Evolutionary conservation across 2,329 filamentous ascomycete genomes (phyloP).

Genomic region (Apiospora phragmitis): DNA sequence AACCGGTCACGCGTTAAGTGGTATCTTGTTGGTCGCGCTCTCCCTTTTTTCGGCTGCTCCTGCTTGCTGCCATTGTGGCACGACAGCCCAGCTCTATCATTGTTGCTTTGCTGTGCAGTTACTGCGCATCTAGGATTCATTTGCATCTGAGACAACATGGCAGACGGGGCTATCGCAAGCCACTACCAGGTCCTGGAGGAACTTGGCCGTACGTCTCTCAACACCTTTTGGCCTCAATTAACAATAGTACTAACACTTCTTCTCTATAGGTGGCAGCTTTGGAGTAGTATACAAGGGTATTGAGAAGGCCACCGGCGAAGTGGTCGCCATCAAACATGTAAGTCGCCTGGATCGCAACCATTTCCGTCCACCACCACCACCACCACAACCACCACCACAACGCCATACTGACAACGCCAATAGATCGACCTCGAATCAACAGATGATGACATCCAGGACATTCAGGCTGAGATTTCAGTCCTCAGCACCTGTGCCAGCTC

Average conservation of each 20-base stretch:
- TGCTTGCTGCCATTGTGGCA: conserved; percentile 10
- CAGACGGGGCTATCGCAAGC: conserved; percentile 69
- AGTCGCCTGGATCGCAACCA: conserved; percentile 33
- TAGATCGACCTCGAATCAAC: conserved; percentile 98
- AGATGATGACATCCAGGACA: conserved; percentile 97
- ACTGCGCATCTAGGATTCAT: background rate
- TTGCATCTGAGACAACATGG: conserved; percentile 43
- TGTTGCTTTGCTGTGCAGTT: conserved; percentile 5
- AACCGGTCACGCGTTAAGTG: background rate
- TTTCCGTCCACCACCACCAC: background rate
- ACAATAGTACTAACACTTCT: background rate
- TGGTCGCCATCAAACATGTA: conserved; percentile 96
- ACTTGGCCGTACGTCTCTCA: conserved; percentile 74
- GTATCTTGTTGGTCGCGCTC: background rate
- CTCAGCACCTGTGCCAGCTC: conserved; percentile 92
- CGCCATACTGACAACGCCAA: background rate
- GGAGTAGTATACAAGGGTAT: conserved; percentile 97
- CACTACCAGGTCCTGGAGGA: conserved; percentile 96
- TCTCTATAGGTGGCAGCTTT: conserved; percentile 78
- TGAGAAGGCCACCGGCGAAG: conserved; percentile 84
- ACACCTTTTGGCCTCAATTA: background rate
- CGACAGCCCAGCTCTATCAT: conserved; percentile 1
- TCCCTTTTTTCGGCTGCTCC: background rate
- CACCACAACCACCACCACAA: background rate
- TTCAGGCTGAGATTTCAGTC: conserved; percentile 95